phyloP scores from a whole-genome alignment of 2,329 filamentous ascomycete species.

The Grosmannia penicillata region DNA sequence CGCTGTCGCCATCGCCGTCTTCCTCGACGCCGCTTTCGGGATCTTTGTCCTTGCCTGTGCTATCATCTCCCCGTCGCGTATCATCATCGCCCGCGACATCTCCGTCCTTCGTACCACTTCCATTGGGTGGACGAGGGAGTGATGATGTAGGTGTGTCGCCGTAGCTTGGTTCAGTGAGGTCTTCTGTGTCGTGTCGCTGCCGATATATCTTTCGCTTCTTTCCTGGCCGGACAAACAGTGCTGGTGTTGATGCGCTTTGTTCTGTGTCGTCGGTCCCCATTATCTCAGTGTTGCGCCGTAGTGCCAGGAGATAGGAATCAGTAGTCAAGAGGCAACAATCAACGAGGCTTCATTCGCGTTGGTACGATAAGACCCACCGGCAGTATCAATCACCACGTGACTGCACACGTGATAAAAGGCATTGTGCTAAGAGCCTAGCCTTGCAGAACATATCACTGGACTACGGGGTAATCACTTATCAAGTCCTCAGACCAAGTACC shows the following conservation, averaged over 20 bases:
- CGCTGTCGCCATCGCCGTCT: constrained; percentile 4
- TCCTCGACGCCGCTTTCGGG: constrained; percentile 4
- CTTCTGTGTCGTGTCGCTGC: constrained; percentile 22
- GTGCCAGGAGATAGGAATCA: too few relatives aligned
- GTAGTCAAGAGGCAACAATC: neutral
- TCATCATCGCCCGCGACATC: neutral
- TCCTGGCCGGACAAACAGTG: constrained; percentile 35
- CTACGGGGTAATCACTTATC: too few relatives aligned
- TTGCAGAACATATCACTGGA: too few relatives aligned
- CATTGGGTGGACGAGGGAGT: too few relatives aligned
- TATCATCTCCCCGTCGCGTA: constrained; percentile 2
- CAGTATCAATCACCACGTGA: neutral
- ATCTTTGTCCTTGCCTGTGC: constrained; percentile 7
- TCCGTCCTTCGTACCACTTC: neutral
- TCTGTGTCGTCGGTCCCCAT: constrained; percentile 5
- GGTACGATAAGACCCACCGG: too few relatives aligned
- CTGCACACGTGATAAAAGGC: neutral
- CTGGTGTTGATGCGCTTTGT: constrained; percentile 14
- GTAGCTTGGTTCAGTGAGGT: neutral
- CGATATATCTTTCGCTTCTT: constrained; percentile 48
- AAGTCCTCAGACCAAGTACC: too few relatives aligned
- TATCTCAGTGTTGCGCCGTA: too few relatives aligned
- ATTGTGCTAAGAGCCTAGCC: too few relatives aligned
- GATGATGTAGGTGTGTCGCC: too few relatives aligned
- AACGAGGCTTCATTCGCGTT: too few relatives aligned